Evolutionary conservation across 208 protist genomes (phyloP), one percentile per base, ranked within the genome.

Genomic region (Wallacemonas sp.): DNA sequence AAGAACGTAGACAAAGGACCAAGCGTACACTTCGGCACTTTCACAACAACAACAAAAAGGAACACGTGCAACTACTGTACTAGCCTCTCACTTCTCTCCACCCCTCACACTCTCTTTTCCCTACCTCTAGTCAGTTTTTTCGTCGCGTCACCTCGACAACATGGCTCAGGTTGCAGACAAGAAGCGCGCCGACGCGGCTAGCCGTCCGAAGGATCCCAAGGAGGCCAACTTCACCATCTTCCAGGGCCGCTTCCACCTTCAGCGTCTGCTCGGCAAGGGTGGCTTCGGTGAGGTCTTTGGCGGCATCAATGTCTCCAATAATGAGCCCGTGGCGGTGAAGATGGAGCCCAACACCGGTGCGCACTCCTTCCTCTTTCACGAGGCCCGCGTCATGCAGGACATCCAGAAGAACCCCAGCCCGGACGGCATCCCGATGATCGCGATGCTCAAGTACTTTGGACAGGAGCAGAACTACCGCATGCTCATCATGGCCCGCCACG

Each of bases 401-500:
- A 86, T 94, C 41, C 82, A 93, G 57, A 82, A 81, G 63, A 73
- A 75, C 29, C 32, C 64, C 23, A 64, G 55, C 20, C 67, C 59
- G 11, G 73, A 74, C 5, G 62, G 42, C 8, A 20, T 78, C 0
- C 67, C 71, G 16, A 98, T 97, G 39, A 93, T 99, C 31, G 97
- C 98, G 1, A 83, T 78, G 41, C 83, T 99, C 7, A 93, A 93
- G 66, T 99, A 97, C 76, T 99, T 93, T 79, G 98, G 98, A 10
- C 64, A 94, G 42, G 98, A 99, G 65, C 94, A 97, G 10, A 91
- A 98, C 61, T 98, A 98, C 70, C 98, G 99, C 68, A 97, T 99
- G 11, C 96, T 99, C 78, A 97, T 99, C 29, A 99, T 99, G 86
- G 97, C 99, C 22, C 77, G 99, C 3, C 87, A 99, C 1, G 98